Percentiles rank a stretch among this genome's conserved stretches.
phyloP scores from a whole-genome alignment of 768 basidiomycete species.

The Phanerochaete sordida region DNA sequence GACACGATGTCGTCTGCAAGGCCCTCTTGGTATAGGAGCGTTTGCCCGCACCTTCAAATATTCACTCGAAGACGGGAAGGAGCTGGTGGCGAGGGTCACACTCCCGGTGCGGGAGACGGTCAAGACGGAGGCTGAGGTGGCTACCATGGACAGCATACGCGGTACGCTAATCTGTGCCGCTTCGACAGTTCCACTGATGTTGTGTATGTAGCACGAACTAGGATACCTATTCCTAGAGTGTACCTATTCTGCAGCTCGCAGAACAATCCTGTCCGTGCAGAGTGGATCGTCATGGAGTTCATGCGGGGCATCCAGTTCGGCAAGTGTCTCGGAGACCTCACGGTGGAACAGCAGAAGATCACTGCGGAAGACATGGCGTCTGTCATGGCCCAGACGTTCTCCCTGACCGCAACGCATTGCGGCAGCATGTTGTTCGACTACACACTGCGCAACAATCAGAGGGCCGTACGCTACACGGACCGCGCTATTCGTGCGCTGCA shows the following conservation, averaged over 20 bases:
- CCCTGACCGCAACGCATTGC: background rate
- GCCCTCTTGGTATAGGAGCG: too few relatives aligned
- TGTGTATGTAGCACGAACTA: background rate
- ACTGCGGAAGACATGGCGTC: background rate
- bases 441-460: background rate
- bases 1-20: too few relatives aligned
- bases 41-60: too few relatives aligned
- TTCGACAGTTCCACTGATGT: too few relatives aligned
- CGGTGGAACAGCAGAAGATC: background rate
- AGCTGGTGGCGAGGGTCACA: background rate
- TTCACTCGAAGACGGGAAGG: too few relatives aligned
- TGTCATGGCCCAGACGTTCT: background rate
- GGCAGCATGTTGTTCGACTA: background rate
- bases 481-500: background rate
- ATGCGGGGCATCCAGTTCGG: background rate
- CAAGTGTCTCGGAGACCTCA: background rate
- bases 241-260: background rate
- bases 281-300: background rate
- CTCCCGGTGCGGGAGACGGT: background rate
- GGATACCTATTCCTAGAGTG: background rate
- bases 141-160: background rate
- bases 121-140: background rate
- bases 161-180: too few relatives aligned
- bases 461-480: background rate
- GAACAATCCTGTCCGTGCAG: background rate